A percentile compares a stretch with the other conserved stretches of the same genome.
Conservation (phyloP, 1,284 basidiomycete genomes). For the Ustilago shanxiensis region DNA sequence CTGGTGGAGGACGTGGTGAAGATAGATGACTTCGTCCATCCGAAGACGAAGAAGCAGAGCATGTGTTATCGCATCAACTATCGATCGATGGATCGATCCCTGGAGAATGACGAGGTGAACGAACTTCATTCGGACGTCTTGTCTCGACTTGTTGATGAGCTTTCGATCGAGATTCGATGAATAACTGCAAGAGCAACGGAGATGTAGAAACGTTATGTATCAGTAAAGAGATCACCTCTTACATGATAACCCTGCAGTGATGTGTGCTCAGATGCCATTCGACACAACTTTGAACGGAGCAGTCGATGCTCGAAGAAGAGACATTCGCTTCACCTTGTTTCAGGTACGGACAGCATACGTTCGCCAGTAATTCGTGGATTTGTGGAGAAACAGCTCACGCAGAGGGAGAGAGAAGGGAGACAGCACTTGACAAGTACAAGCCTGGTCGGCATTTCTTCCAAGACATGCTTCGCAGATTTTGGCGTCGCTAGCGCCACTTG, state of each 20-base stretch:
- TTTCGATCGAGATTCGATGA: conserved; percentile 66
- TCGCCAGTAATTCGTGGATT: neutral
- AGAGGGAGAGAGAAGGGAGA: too few relatives aligned
- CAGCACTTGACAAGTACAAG: neutral
- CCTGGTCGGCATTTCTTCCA: neutral
- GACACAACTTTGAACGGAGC: too few relatives aligned
- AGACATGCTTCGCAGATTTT: neutral
- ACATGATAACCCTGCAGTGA: neutral
- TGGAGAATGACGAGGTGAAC: conserved; percentile 92
- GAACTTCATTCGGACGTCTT: conserved; percentile 76
- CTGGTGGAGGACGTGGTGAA: conserved; percentile 89
- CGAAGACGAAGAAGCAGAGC: conserved; percentile 84
- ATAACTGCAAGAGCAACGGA: neutral
- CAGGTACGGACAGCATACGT: neutral
- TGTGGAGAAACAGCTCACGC: neutral
- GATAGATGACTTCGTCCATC: conserved; percentile 92
- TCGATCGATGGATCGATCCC: conserved; percentile 92
- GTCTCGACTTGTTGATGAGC: conserved; percentile 70
- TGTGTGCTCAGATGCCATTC: too few relatives aligned
- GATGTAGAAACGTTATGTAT: neutral
- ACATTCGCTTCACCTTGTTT: neutral
- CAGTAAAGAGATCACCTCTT: neutral
- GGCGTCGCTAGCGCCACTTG: conserved; percentile 1
- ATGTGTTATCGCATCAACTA: conserved; percentile 94
- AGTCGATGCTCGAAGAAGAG: too few relatives aligned